phyloP scores from a whole-genome alignment of 345 rosid species.

The Salix caprea region DNA sequence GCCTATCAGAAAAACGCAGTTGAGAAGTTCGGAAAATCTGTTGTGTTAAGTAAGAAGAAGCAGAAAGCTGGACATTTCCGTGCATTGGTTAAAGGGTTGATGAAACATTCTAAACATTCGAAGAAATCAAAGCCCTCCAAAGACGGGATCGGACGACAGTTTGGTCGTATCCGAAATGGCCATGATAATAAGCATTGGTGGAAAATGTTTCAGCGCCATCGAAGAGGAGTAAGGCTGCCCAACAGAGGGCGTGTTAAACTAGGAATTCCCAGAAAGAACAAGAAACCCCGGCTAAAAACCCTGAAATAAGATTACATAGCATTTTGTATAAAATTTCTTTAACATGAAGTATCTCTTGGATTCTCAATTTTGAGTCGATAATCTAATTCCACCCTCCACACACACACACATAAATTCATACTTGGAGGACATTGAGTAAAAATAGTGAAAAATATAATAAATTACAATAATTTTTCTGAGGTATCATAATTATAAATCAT shows the following conservation, averaged over 20 bases:
- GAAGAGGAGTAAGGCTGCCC: conserved; percentile 34
- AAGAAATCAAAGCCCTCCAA: conserved; percentile 34
- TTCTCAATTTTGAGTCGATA: too few species aligned
- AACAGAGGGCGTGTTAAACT: conserved; percentile 35
- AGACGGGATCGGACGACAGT: background rate
- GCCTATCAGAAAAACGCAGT: conserved; percentile 10
- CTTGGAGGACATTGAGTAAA: too few species aligned
- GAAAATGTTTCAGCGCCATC: conserved; percentile 27
- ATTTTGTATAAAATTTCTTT: too few species aligned
- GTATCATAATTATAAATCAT: too few species aligned
- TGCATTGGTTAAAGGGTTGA: conserved; percentile 42
- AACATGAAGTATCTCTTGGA: too few species aligned
- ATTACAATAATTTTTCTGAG: too few species aligned
- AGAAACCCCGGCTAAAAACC: too few species aligned
- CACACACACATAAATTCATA: too few species aligned
- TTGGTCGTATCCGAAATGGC: background rate
- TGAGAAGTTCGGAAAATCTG: conserved; percentile 19
- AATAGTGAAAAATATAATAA: too few species aligned
- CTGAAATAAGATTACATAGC: too few species aligned
- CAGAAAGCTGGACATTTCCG: conserved; percentile 38
- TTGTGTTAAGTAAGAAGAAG: conserved; percentile 10
- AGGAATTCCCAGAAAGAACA: conserved; percentile 5
- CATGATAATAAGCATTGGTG: conserved; percentile 27
- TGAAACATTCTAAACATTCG: conserved; percentile 36
- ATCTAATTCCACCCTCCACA: too few species aligned